Evolutionary conservation across 768 basidiomycete species (phyloP).

Genomic region (Tylopilus balloui): DNA sequence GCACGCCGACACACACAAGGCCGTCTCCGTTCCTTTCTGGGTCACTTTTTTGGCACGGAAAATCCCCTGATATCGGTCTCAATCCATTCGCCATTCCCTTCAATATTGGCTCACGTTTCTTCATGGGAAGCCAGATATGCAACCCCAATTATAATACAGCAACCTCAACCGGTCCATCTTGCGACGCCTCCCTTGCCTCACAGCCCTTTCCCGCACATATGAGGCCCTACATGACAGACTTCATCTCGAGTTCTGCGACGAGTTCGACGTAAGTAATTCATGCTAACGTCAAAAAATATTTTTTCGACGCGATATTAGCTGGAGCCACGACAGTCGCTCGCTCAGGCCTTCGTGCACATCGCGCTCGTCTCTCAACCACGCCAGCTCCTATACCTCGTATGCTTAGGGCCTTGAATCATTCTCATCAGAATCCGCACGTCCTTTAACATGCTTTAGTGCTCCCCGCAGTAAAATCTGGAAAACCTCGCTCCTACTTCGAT

Average conservation of each 20-base stretch:
- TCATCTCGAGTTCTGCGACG: slow-evolving; percentile 31
- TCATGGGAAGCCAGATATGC: slow-evolving; percentile 1
- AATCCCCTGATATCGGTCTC: slow-evolving; percentile 22
- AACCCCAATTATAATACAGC: slow-evolving; percentile 4
- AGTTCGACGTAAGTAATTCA: slow-evolving; percentile 28
- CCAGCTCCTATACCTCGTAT: slow-evolving; percentile 21
- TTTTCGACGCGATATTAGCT: slow-evolving; percentile 19
- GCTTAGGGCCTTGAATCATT: slow-evolving; percentile 11
- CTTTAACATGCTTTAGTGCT: slow-evolving; percentile 22
- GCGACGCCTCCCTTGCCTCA: slow-evolving; percentile 24
- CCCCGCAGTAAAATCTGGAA: background rate
- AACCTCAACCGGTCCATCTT: slow-evolving; percentile 16
- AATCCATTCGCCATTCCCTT: slow-evolving; percentile 34
- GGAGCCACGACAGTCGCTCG: slow-evolving; percentile 27
- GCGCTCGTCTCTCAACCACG: slow-evolving; percentile 12
- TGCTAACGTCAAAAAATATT: background rate
- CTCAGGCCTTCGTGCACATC: slow-evolving; percentile 14
- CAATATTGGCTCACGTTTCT: slow-evolving; percentile 14
- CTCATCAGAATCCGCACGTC: slow-evolving; percentile 3
- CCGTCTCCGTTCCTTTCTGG: slow-evolving; percentile 10
- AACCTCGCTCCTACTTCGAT: slow-evolving; percentile 7
- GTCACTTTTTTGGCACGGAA: slow-evolving; percentile 10
- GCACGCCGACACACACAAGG: slow-evolving; percentile 1
- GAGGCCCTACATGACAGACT: slow-evolving; percentile 15
- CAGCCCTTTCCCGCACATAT: slow-evolving; percentile 19